Base-by-base conservation (phyloP, 768 basidiomycete species). In the Kwoniella sp. region DNA sequence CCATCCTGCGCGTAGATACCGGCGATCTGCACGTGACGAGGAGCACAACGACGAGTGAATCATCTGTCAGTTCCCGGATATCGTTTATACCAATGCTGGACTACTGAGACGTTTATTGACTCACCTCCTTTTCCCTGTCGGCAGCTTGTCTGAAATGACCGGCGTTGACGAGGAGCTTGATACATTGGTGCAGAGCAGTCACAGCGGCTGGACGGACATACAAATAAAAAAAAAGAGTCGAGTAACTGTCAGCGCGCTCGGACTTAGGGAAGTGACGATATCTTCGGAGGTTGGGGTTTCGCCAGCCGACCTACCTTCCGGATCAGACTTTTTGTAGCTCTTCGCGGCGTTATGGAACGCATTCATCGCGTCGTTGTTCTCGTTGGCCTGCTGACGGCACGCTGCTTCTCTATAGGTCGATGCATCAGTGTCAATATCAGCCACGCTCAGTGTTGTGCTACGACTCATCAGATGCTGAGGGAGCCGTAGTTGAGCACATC, bases 311-410 rank as follows among this genome's bases (percentile, higher is more conserved):
- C 78, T 79, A 96, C 95, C 84, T 71, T 92, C 90, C 85, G 83
- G 93, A 79, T 85, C 87, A 26, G 88, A 89, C 81, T 90, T 86
- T 84, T 97, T 99, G 85, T 91, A 99, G 12, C 90, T 88, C 83
- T 98, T 98, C 34, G 92, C 89, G 13, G 96, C 94, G 78, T 95
- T 96, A 91, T 95, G 97, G 89, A 90, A 98, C 9, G 94, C 94
- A 78, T 94, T 95, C 23, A 93, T 90, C n/a, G 95, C 94, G 72
- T 98, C 96, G 70, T 93, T 93, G 53, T 79, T 82, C 82, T 98
- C 95, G 53, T 90, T 89, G 74, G 87, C 89, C 66, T 88, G 87
- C 82, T 94, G 89, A 72, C 93, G 86, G 80, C 93, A 96, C 73
- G 97, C 93, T 0, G 95, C 96, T 77, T 98, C 96, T 70, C 90